Evolutionary conservation across 2,329 filamentous ascomycete genomes (phyloP).

Genomic region (Leptographium procerum): DNA sequence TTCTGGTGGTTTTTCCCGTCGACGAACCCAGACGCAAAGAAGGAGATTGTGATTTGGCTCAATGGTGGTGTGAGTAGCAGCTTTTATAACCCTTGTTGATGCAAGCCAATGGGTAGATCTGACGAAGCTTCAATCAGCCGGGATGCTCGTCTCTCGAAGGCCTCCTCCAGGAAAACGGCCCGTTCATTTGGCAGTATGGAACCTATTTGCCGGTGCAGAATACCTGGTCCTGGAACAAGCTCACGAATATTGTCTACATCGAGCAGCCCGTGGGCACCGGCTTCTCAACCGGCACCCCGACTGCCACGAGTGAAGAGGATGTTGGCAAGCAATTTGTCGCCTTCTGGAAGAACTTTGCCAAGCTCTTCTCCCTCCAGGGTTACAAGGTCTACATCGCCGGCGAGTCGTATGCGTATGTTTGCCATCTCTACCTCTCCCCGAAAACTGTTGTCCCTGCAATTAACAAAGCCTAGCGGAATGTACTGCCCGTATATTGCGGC

Average conservation of each 20-base stretch:
- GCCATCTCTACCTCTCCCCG: not conserved
- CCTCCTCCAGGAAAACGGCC: conserved; percentile 66
- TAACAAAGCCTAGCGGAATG: conserved; percentile 29
- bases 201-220: conserved; percentile 55
- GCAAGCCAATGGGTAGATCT: not conserved
- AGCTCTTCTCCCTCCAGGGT: conserved; percentile 56
- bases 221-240: conserved; percentile 60
- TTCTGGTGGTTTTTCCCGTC: conserved; percentile 61
- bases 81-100: not conserved
- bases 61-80: conserved; percentile 36
- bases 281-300: conserved; percentile 54
- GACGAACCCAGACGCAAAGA: conserved; percentile 31
- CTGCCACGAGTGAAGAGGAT: conserved; percentile 54
- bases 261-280: conserved; percentile 60
- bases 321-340: conserved; percentile 61
- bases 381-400: conserved; percentile 64
- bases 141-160: conserved; percentile 53
- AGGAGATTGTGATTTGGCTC: conserved; percentile 53
- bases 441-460: not conserved
- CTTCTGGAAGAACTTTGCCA: conserved; percentile 69
- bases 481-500: conserved; percentile 63
- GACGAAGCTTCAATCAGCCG: conserved; percentile 24
- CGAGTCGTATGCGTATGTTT: conserved; percentile 49
- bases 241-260: conserved; percentile 69
- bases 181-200: conserved; percentile 60